Base-by-base conservation (phyloP, 2,329 filamentous ascomycete genomes). In the Ilyonectria mors-panacis region DNA sequence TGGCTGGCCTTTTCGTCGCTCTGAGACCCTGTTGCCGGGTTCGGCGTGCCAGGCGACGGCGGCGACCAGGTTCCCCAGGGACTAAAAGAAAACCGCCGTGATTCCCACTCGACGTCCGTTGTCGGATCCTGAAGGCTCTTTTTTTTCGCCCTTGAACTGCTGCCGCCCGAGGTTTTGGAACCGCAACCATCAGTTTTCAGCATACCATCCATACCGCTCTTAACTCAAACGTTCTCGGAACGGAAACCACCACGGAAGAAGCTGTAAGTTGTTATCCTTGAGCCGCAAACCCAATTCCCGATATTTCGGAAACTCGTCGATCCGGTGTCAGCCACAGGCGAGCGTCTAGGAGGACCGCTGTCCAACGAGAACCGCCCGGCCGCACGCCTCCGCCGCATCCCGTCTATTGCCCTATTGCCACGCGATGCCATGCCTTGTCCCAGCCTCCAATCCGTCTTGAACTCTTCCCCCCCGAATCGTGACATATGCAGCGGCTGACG, bases 101-200 rank as follows among this genome's bases (percentile, higher is more conserved):
- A 70, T 70, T 63, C 66, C 68, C 66, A 68, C 66, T 61, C 59
- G 35, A 51, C 42, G 50, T 72, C 71, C 73, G 73, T 75, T 75
- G 73, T 75, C 73, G 73, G 73, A 70, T 70, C 62, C 67, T 58
- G 57, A 67, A 67, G 44, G 56, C 69, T 51, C 63, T 63, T 63
- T 67, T 59, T 59, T 57, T 45, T 65, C 68, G 61, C 61, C 62
- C 55, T 56, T 74, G 60, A 47, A 70, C 56, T 69, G 33, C 47
- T 62, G 60, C 63, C 50, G 50, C 30, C 50, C n/a, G 19, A 35
- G 26, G 28, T 35, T 23, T 33, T 51, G 48, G 48, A 51, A 51
- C 28, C 33, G n/a, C 48, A 51, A 12, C 28, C 48, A 19, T 10
- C 26, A 19, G 9, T n/a, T 33, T 13, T 53, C 19, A 15, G 50